Conservation (phyloP, 2,329 filamentous ascomycete species). For the Aspergillus eucalypticola region DNA sequence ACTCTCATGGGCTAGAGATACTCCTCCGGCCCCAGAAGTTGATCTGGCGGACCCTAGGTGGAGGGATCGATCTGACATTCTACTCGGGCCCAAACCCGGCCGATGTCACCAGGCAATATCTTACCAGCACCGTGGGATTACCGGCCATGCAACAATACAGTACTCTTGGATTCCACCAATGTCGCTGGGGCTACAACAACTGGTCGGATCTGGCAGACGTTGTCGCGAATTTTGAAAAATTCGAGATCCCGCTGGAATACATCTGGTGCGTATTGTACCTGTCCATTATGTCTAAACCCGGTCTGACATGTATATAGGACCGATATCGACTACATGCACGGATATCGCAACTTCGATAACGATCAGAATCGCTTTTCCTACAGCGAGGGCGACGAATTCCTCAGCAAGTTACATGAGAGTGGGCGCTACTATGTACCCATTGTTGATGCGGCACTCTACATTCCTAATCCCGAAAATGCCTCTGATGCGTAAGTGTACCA, state of each 20-base stretch:
- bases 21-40: conserved; percentile 64
- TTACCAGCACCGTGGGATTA: conserved; percentile 65
- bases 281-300: neutral
- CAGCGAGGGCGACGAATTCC: conserved; percentile 52
- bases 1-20: conserved; percentile 74
- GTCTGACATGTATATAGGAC: conserved; percentile 21
- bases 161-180: conserved; percentile 80
- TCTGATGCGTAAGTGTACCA: conserved; percentile 59
- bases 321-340: conserved; percentile 61
- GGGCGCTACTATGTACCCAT: conserved; percentile 63
- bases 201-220: conserved; percentile 66
- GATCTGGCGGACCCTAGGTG: conserved; percentile 74
- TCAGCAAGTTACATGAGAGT: conserved; percentile 54
- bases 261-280: conserved; percentile 39
- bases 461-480: conserved; percentile 68
- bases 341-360: conserved; percentile 61
- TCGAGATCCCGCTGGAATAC: conserved; percentile 59
- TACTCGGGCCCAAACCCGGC: conserved; percentile 70
- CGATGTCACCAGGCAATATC: conserved; percentile 70
- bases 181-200: conserved; percentile 77
- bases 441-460: conserved; percentile 67
- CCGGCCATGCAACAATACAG: conserved; percentile 81
- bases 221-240: conserved; percentile 54
- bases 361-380: conserved; percentile 56
- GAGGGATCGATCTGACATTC: conserved; percentile 77